phyloP scores from a whole-genome alignment of 305 asterid genomes.

The Petunia hybrid region DNA sequence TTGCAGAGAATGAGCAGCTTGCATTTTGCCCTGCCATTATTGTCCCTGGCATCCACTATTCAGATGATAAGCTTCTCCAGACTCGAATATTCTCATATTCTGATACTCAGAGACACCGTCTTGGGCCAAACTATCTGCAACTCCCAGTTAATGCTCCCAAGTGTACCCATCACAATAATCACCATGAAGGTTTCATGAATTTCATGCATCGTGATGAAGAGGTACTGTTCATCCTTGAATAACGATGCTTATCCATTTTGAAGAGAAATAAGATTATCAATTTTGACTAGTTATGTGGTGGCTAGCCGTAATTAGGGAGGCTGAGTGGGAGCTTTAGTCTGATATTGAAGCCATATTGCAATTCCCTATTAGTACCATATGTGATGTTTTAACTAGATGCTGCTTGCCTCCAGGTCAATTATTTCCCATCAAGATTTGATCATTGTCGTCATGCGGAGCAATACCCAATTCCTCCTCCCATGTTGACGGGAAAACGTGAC shows the following conservation, averaged over 20 bases:
- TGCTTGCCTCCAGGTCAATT: slow-evolving; percentile 33
- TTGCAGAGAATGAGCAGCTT: slow-evolving; percentile 37
- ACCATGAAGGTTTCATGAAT: slow-evolving; percentile 38
- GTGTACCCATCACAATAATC: slow-evolving; percentile 36
- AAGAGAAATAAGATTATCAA: not conserved
- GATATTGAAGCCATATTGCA: not conserved
- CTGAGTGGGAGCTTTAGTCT: not conserved
- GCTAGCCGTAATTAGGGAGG: not conserved
- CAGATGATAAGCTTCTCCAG: slow-evolving; percentile 39
- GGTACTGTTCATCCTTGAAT: slow-evolving; percentile 18
- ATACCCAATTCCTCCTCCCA: slow-evolving; percentile 37
- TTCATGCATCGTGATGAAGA: slow-evolving; percentile 39
- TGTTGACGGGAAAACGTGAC: slow-evolving; percentile 37
- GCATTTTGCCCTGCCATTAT: slow-evolving; percentile 36
- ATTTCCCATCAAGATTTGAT: slow-evolving; percentile 46
- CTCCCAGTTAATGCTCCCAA: slow-evolving; percentile 41
- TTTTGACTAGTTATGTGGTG: not conserved
- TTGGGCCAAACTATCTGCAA: slow-evolving; percentile 38
- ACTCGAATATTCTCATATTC: slow-evolving; percentile 35
- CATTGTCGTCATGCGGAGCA: slow-evolving; percentile 35
- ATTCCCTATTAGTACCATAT: not conserved
- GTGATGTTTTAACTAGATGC: not conserved
- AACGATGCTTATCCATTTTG: not conserved
- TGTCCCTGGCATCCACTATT: slow-evolving; percentile 37
- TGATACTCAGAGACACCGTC: slow-evolving; percentile 39